Evolutionary conservation across 257 asterid genomes (phyloP), one percentile per base, ranked within the genome.

Genomic region (Capsicum rhomboideum): DNA sequence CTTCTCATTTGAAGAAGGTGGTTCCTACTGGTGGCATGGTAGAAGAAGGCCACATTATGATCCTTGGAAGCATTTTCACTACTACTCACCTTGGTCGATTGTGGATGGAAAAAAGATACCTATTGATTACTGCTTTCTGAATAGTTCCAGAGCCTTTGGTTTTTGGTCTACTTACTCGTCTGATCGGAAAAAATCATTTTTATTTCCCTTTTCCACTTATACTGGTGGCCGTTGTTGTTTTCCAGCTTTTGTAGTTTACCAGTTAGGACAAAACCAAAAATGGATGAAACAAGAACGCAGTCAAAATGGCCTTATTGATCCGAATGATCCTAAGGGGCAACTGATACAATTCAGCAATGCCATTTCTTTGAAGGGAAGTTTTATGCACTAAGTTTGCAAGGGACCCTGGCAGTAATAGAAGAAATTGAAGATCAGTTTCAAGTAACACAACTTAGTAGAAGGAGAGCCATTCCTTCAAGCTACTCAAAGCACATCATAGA

Each of bases 381-480:
- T 23, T 89, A 87, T 77, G 90, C 88, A 13, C 40, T 83, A 37
- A 87, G 90, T 44, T 80, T 78, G 84, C 89, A 90, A 31, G 91
- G 90, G n/a, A 68, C 87, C 17, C 82, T 90, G 11, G 87, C 85
- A 34, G 87, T 87, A 6, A 78, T 86, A 20, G 86, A 89, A 56
- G 89, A 71, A 10, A 40, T 14, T 21, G 89, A 78, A 80, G 69
- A 86, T 75, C 8, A 74, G 10, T 82, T 88, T 17, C 37, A 46
- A 49, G 83, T 90, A 52, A 83, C 89, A 10, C 59, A 18, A 1
- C 10, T 82, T 6, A 84, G 92, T 29, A 66, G 29, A 54, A 84
- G 42, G 54, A 74, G 84, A 66, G 86, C 86, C 18, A 86, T 86
- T 55, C 91, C 91, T 40, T 67, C 82, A 10, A 44, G 14, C 13